Percentiles rank a stretch among this genome's conserved stretches.
These are phyloP conservation scores for Gryganskiella cystojenkinii DNA, from an alignment of 192 early-diverging fungal genomes.

Conservation along the genomic window DNA sequence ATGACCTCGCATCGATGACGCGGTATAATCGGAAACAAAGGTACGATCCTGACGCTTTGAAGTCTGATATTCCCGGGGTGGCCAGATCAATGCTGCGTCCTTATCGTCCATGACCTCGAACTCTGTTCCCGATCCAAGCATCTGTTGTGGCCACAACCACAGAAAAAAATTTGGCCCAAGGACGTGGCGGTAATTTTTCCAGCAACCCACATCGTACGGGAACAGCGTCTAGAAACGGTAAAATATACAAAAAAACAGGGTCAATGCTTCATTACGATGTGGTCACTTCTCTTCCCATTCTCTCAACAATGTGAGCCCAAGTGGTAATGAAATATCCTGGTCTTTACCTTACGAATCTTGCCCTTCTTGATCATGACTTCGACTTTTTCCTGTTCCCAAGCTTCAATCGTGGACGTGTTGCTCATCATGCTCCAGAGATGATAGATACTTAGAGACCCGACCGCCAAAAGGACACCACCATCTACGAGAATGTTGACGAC, in stretches of 20 bases:
- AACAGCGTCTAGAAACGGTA: slow-evolving; percentile 58
- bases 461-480: slow-evolving; percentile 73
- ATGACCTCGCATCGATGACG: slow-evolving; percentile 19
- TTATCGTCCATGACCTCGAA: slow-evolving; percentile 68
- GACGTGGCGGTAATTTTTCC: slow-evolving; percentile 78
- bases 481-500: slow-evolving; percentile 80
- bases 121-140: slow-evolving; percentile 72
- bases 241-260: not conserved
- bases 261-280: not conserved
- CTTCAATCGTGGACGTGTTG: slow-evolving; percentile 90
- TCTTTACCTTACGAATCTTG: slow-evolving; percentile 65
- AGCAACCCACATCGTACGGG: slow-evolving; percentile 86
- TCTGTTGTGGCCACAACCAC: slow-evolving; percentile 82
- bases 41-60: slow-evolving; percentile 32
- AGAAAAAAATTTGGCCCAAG: slow-evolving; percentile 75
- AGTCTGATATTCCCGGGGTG: slow-evolving; percentile 73
- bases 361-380: slow-evolving; percentile 68
- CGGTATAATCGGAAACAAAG: slow-evolving; percentile 38
- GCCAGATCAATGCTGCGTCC: slow-evolving; percentile 66
- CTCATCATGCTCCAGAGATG: slow-evolving; percentile 76
- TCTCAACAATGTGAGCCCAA: not conserved
- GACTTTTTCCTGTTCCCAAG: slow-evolving; percentile 78
- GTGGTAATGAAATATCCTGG: not conserved
- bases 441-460: slow-evolving; percentile 74
- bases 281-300: too few species aligned